Conservation (phyloP, 2,329 filamentous ascomycete species). For the Nemania sp. region DNA sequence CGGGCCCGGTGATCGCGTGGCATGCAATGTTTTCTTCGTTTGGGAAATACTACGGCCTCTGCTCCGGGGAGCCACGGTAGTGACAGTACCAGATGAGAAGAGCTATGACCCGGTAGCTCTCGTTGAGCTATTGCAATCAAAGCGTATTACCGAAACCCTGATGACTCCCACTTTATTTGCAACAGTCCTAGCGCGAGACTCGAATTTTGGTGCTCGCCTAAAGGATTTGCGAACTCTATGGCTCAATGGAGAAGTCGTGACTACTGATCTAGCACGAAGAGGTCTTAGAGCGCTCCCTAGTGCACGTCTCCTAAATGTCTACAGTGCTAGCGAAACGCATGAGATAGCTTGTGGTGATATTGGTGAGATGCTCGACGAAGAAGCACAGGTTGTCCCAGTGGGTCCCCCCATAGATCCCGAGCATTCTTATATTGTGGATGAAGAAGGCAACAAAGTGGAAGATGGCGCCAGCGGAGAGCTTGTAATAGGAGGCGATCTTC, state of each 20-base stretch:
- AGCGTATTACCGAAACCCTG: constrained; percentile 80
- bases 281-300: constrained; percentile 76
- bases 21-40: constrained; percentile 90
- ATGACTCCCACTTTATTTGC: constrained; percentile 86
- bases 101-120: constrained; percentile 83
- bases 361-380: constrained; percentile 71
- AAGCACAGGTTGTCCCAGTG: constrained; percentile 77
- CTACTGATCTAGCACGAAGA: constrained; percentile 78
- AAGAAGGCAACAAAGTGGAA: constrained; percentile 73
- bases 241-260: constrained; percentile 87
- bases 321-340: constrained; percentile 85
- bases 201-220: constrained; percentile 71
- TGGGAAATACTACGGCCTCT: constrained; percentile 87
- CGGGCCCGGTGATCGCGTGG: constrained; percentile 78
- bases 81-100: constrained; percentile 78
- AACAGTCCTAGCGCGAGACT: constrained; percentile 77
- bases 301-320: constrained; percentile 79
- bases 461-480: constrained; percentile 76
- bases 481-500: constrained; percentile 77
- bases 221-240: constrained; percentile 77
- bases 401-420: constrained; percentile 76
- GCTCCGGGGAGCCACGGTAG: constrained; percentile 79
- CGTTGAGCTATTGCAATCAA: constrained; percentile 74
- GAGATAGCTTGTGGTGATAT: constrained; percentile 84
- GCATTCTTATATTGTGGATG: constrained; percentile 79